A percentile compares a stretch with the other conserved stretches of the same genome.
Evolutionary conservation across 345 rosid genomes (phyloP).

Genomic region (Bruguiera gymnorhiza): DNA sequence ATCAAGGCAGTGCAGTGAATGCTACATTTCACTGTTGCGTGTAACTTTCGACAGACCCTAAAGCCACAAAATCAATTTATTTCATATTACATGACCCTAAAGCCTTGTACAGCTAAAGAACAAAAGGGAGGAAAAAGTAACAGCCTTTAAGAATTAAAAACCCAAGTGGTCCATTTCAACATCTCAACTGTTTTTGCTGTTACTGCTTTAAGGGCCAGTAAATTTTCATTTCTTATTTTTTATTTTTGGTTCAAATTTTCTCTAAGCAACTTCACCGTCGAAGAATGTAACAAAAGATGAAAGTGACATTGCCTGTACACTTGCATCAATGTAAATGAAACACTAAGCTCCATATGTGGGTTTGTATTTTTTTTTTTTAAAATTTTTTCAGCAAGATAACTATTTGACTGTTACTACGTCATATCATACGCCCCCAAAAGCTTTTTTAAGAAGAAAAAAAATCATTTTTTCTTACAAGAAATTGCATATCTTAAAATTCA

Average conservation of each 20-base stretch:
- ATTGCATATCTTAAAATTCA: slow-evolving; percentile 5
- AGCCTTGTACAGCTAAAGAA: too few species aligned
- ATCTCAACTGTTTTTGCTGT: too few species aligned
- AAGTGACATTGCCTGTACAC: slow-evolving; percentile 35
- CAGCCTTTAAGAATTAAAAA: too few species aligned
- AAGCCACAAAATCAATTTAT: background rate
- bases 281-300: slow-evolving; percentile 24
- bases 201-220: background rate
- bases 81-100: background rate
- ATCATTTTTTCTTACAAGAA: background rate
- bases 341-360: slow-evolving; percentile 11
- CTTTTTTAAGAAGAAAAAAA: too few species aligned
- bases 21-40: background rate
- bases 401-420: slow-evolving; percentile 27
- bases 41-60: background rate
- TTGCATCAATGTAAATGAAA: slow-evolving; percentile 27
- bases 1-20: slow-evolving; percentile 8
- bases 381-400: slow-evolving; percentile 15
- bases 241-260: background rate
- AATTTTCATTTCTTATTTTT: background rate
- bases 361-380: slow-evolving; percentile 14
- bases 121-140: too few species aligned
- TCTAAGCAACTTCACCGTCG: slow-evolving; percentile 14
- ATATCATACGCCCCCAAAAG: background rate
- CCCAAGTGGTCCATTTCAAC: background rate